A percentile compares a stretch with the other conserved stretches of the same genome.
Conservation (phyloP, 768 basidiomycete genomes). For the Podaxis pistillaris region DNA sequence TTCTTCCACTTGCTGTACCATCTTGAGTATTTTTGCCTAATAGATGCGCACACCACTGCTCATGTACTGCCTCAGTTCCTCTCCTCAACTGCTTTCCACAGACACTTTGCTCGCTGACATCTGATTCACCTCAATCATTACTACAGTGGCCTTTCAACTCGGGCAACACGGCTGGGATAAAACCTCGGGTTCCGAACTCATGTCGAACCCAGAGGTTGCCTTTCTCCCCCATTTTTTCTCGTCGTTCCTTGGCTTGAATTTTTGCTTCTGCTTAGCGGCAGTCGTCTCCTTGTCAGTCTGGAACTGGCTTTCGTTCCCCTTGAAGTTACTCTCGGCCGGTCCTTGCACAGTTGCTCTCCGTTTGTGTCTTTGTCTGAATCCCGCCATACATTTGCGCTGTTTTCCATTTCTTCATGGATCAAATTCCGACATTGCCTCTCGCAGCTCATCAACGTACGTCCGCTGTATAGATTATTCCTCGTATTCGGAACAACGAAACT, state of each 20-base stretch:
- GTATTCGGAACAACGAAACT: not conserved
- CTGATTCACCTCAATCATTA: not conserved
- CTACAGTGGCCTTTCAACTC: not conserved
- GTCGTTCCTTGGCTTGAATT: not conserved
- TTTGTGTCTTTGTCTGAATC: too few relatives aligned
- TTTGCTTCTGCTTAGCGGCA: too few relatives aligned
- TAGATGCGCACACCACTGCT: not conserved
- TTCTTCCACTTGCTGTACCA: not conserved
- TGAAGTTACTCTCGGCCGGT: too few relatives aligned
- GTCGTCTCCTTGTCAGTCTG: too few relatives aligned
- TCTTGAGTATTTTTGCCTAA: not conserved
- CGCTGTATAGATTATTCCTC: not conserved
- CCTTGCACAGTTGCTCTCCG: too few relatives aligned
- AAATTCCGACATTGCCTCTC: not conserved
- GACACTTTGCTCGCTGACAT: not conserved
- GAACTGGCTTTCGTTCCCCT: too few relatives aligned
- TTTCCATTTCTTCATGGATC: too few relatives aligned
- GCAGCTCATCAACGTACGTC: not conserved
- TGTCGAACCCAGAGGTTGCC: not conserved
- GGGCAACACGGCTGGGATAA: not conserved
- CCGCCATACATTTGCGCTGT: too few relatives aligned
- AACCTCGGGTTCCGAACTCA: not conserved
- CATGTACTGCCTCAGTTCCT: conserved; percentile 1
- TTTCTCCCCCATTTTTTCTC: not conserved
- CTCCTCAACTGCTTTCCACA: not conserved